Evolutionary conservation across 176 grass and related monocot genomes (phyloP), one percentile per base, ranked within the genome.

Genomic region (Phoenix roebelenii): DNA sequence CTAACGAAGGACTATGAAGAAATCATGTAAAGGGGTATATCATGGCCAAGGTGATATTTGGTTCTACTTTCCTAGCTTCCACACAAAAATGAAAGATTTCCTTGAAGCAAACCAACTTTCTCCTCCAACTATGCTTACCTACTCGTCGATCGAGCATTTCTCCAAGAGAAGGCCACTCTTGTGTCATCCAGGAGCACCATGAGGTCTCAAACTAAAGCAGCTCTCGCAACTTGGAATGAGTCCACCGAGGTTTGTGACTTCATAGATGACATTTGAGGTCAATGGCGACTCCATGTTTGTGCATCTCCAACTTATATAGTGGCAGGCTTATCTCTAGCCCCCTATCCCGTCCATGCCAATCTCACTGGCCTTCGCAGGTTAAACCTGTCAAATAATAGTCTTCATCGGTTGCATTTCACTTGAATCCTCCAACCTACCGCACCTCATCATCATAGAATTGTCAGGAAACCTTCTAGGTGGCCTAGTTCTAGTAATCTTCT

Each of bases 201-300:
- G 20, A 20, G 20, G 20, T 20, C 20, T 20, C 20, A 20, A 20
- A 20, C 20, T 20, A 0, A 20, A 20, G 20, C 20, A 20, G 20
- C 20, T 20, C 20, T 20, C 20, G 20, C 58, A 15, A 73, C 87
- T 75, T 96, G 92, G 92, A 87, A 90, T 16, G 75, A 72, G 28
- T 79, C 86, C 74, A 87, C 65, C 59, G 9, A 79, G 14, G 83
- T 88, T 3, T 96, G 92, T 65, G 0, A 24, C 60, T 82, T 90
- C 32, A 67, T 80, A 6, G 75, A 81, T 57, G 58, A 90, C 24
- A 1, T 7, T 4, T 96, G 92, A 50, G 72, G 82, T 66, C 1
- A 56, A 57, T 70, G 83, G 78, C 57, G 18, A 4, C 64, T 59
- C 16, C 92, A 84, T 25, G 72, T 96, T 96, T 22, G 20, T 35